phyloP scores from a whole-genome alignment of 192 early-diverging fungal genomes.

The Rhizophagus prolifer region DNA sequence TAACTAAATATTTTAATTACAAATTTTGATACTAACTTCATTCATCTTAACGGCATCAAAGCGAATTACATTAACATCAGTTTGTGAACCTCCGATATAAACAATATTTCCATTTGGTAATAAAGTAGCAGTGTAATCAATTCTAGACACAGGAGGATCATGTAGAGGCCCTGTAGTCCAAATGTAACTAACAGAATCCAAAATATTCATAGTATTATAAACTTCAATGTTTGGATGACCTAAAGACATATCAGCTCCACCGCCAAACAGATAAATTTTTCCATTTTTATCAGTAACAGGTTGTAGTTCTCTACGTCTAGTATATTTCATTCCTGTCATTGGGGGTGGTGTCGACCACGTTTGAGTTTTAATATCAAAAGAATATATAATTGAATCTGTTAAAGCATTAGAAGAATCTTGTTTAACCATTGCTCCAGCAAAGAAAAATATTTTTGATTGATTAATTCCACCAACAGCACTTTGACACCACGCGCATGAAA shows the following conservation, averaged over 20 bases:
- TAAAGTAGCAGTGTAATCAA: neutral
- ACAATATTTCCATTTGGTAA: slow-evolving; percentile 5
- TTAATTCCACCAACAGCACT: too few species aligned
- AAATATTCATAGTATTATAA: neutral
- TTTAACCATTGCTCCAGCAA: too few species aligned
- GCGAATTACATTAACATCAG: too few species aligned
- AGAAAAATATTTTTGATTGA: too few species aligned
- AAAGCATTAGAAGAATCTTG: too few species aligned
- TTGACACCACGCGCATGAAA: too few species aligned
- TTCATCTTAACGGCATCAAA: neutral
- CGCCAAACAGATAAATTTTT: slow-evolving; percentile 7
- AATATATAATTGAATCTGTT: too few species aligned
- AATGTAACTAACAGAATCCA: neutral
- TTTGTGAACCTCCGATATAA: neutral
- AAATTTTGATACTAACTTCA: neutral
- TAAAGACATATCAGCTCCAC: neutral
- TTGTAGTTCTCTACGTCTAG: neutral
- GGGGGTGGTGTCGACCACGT: too few species aligned
- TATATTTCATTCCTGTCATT: neutral
- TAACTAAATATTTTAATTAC: neutral
- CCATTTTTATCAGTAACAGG: neutral
- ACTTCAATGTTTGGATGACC: neutral
- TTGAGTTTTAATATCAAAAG: too few species aligned
- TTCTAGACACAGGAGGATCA: neutral
- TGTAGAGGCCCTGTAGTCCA: neutral